Evolutionary conservation across 371 early-diverging fungal species (phyloP).

Genomic region (Catenaria anguillulae): DNA sequence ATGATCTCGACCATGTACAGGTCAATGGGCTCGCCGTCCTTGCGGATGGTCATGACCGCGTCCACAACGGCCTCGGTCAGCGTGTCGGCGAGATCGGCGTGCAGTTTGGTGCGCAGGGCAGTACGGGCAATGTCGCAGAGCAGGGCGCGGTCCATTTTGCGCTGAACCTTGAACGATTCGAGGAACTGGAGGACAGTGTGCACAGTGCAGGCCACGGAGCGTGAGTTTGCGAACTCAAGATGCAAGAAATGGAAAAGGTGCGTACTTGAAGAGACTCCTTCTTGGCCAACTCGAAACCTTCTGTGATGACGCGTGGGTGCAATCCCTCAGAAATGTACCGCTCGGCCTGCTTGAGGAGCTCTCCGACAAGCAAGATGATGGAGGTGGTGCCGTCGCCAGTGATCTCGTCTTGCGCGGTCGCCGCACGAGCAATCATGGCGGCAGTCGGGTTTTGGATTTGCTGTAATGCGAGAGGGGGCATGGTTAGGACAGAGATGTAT

Average conservation of each 20-base stretch:
- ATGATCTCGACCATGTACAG: slow-evolving; percentile 99
- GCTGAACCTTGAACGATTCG: slow-evolving; percentile 64
- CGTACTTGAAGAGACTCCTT: slow-evolving; percentile 80
- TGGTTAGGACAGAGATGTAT: too few relatives aligned
- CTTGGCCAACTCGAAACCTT: slow-evolving; percentile 93
- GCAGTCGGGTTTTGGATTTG: slow-evolving; percentile 99
- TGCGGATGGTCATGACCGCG: slow-evolving; percentile 77
- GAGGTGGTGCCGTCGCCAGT: slow-evolving; percentile 99
- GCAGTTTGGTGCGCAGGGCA: slow-evolving; percentile 91
- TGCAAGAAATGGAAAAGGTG: slow-evolving; percentile 29
- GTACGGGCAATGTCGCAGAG: slow-evolving; percentile 87
- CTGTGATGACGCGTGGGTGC: slow-evolving; percentile 89
- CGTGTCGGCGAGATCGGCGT: slow-evolving; percentile 70
- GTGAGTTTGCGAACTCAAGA: too few relatives aligned
- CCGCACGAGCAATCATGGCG: slow-evolving; percentile 97
- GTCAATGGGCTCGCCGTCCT: slow-evolving; percentile 71
- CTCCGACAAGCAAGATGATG: slow-evolving; percentile 89
- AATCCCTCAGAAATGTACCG: slow-evolving; percentile 93
- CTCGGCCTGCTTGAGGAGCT: slow-evolving; percentile 92
- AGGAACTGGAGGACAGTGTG: too few relatives aligned
- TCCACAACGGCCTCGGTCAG: slow-evolving; percentile 94
- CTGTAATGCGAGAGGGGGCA: too few relatives aligned
- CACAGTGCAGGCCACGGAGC: too few relatives aligned
- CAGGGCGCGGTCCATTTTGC: slow-evolving; percentile 71
- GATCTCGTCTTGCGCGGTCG: slow-evolving; percentile 95